These are phyloP conservation scores for Marchantia polymorpha DNA, from an alignment of 225 moss, liverwort and hornwort species.

Conservation along the genomic window DNA sequence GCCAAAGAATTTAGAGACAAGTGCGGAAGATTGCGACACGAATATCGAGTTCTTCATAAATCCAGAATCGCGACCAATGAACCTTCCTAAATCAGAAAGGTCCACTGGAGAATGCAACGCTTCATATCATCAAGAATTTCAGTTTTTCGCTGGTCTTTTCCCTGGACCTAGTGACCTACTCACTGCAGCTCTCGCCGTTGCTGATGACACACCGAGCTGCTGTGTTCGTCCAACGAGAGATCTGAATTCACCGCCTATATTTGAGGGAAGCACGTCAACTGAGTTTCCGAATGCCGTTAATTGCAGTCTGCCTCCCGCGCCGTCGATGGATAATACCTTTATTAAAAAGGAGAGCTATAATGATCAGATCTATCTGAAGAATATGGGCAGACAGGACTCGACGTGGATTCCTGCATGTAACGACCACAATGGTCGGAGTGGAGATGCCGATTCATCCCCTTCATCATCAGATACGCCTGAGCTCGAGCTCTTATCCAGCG, in stretches of 20 bases:
- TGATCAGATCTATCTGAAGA: background rate
- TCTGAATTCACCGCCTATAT: background rate
- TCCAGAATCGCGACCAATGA: background rate
- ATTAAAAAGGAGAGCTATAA: slow-evolving; percentile 40
- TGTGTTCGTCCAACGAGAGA: background rate
- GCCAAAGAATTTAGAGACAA: background rate
- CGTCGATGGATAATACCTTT: slow-evolving; percentile 6
- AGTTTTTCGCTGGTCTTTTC: slow-evolving; percentile 29
- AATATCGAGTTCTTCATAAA: background rate
- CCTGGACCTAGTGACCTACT: slow-evolving; percentile 6
- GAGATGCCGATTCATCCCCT: slow-evolving; percentile 35
- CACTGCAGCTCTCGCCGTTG: too few relatives aligned
- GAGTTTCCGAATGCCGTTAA: background rate
- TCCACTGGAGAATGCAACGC: background rate
- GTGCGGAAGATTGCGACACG: background rate
- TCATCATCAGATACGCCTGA: slow-evolving; percentile 25
- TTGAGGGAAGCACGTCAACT: background rate
- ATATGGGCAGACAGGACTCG: background rate
- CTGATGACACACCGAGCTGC: background rate
- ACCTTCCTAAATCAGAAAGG: background rate
- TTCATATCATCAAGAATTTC: slow-evolving; percentile 15
- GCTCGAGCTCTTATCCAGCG: slow-evolving; percentile 11
- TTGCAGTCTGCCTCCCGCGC: too few relatives aligned
- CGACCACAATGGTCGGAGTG: slow-evolving; percentile 27
- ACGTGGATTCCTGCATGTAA: background rate